phyloP scores from a whole-genome alignment of 2,329 filamentous ascomycete species.

The Aschersonia sp. region DNA sequence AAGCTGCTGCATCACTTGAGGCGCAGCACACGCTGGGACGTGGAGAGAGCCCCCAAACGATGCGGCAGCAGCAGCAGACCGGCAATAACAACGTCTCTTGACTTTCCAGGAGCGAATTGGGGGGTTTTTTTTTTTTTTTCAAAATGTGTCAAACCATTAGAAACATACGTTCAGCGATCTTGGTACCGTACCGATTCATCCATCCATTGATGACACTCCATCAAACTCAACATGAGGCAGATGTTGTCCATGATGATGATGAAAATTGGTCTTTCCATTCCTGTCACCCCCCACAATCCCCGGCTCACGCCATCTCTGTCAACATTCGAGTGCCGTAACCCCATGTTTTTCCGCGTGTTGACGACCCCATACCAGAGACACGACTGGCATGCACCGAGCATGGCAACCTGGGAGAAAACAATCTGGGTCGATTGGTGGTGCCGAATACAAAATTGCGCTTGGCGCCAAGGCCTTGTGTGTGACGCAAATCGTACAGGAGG shows the following conservation, averaged over 20 bases:
- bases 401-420: not conserved
- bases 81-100: too few species aligned
- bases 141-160: too few species aligned
- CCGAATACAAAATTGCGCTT: not conserved
- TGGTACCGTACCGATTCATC: too few species aligned
- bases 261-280: not conserved
- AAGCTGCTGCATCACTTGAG: too few species aligned
- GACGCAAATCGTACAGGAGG: not conserved
- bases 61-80: too few species aligned
- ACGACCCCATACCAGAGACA: not conserved
- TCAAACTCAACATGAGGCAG: too few species aligned
- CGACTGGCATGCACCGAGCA: slow-evolving; percentile 1
- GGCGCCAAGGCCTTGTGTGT: not conserved
- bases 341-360: not conserved
- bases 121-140: too few species aligned
- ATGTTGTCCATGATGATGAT: not conserved
- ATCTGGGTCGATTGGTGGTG: not conserved
- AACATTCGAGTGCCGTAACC: not conserved
- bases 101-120: too few species aligned
- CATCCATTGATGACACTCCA: too few species aligned
- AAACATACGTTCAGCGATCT: too few species aligned
- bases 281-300: not conserved
- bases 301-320: not conserved
- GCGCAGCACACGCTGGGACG: too few species aligned
- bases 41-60: too few species aligned